phyloP scores from a whole-genome alignment of 768 basidiomycete species.

The Melanogaster broomeanus region DNA sequence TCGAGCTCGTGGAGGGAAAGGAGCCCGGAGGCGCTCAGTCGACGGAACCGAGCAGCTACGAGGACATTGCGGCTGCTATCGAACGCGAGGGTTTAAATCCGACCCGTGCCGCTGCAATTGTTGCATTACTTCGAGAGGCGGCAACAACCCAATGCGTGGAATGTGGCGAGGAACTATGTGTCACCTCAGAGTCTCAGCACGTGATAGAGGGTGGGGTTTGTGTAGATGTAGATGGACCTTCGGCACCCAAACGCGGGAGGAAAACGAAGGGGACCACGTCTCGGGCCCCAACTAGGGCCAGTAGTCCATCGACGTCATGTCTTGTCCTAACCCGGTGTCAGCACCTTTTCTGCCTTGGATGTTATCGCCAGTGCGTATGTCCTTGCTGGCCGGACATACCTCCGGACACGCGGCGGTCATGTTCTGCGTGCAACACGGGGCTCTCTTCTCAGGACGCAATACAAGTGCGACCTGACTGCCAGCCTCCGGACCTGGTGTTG shows the following conservation, averaged over 20 bases:
- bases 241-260: slow-evolving; percentile 49
- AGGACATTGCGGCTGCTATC: slow-evolving; percentile 78
- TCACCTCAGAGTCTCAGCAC: slow-evolving; percentile 43
- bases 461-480: slow-evolving; percentile 69
- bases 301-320: slow-evolving; percentile 62
- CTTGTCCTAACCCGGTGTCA: slow-evolving; percentile 89
- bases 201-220: slow-evolving; percentile 42
- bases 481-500: slow-evolving; percentile 37
- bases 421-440: slow-evolving; percentile 75
- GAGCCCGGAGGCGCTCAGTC: slow-evolving; percentile 45
- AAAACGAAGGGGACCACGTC: slow-evolving; percentile 60
- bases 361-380: slow-evolving; percentile 80
- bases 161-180: slow-evolving; percentile 77
- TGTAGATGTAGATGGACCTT: slow-evolving; percentile 50
- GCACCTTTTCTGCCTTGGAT: slow-evolving; percentile 87
- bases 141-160: slow-evolving; percentile 88
- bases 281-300: slow-evolving; percentile 72
- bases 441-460: slow-evolving; percentile 76
- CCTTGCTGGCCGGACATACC: slow-evolving; percentile 78
- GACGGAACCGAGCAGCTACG: slow-evolving; percentile 60
- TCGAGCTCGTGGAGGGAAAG: slow-evolving; percentile 81
- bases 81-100: slow-evolving; percentile 75
- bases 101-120: slow-evolving; percentile 76
- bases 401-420: slow-evolving; percentile 58
- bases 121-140: slow-evolving; percentile 82